Conservation (phyloP, 2,329 filamentous ascomycete species). For the Xylaria sp. region DNA sequence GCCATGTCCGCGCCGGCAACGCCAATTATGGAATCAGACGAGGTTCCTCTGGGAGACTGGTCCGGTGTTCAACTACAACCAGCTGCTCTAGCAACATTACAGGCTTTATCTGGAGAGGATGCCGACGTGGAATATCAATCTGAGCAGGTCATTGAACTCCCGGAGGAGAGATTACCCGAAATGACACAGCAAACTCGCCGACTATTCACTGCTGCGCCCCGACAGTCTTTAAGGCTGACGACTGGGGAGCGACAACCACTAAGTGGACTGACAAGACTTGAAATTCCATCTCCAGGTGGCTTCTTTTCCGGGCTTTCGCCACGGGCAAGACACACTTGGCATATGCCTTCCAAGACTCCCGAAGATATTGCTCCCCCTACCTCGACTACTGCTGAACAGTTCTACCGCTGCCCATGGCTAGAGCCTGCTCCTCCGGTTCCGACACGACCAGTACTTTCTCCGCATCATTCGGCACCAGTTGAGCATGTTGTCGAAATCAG, state of each 20-base stretch:
- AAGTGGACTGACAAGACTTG: constrained; percentile 80
- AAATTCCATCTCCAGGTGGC: constrained; percentile 89
- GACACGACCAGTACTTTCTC: constrained; percentile 45
- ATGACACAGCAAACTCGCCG: constrained; percentile 64
- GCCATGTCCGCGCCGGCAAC: constrained; percentile 85
- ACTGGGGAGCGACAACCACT: constrained; percentile 68
- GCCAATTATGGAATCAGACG: constrained; percentile 72
- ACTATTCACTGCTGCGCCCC: constrained; percentile 58
- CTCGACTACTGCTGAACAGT: constrained; percentile 90
- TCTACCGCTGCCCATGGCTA: constrained; percentile 87
- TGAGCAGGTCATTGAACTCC: constrained; percentile 64
- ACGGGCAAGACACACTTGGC: constrained; percentile 83
- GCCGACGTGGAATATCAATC: constrained; percentile 72
- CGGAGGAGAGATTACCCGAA: constrained; percentile 57
- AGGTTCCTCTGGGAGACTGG: constrained; percentile 72
- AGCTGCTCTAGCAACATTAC: constrained; percentile 81
- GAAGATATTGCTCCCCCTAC: constrained; percentile 73
- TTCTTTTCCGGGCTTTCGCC: constrained; percentile 90
- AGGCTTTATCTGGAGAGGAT: constrained; percentile 71
- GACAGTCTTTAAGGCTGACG: constrained; percentile 50
- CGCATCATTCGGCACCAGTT: constrained; percentile 60
- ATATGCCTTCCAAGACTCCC: constrained; percentile 65
- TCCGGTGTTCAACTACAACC: constrained; percentile 79
- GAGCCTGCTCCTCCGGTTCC: constrained; percentile 53
- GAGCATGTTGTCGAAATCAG: constrained; percentile 68